These are phyloP conservation scores for Paraglomus brasilianum DNA, from an alignment of 192 early-diverging fungal genomes.

Conservation along the genomic window DNA sequence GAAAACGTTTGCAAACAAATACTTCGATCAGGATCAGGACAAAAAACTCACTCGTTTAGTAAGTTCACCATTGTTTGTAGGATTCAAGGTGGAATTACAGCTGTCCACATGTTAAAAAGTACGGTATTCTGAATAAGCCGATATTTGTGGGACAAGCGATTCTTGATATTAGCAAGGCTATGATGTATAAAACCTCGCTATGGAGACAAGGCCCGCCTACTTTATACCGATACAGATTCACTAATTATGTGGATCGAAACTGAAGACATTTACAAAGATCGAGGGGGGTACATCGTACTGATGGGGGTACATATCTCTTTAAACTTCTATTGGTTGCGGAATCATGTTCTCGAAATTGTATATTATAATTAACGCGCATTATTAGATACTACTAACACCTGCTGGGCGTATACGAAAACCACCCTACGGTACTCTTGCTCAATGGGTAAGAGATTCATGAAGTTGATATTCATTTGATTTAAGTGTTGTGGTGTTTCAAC, in stretches of 20 bases:
- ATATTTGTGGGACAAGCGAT: constrained; percentile 24
- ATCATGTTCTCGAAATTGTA: too few relatives aligned
- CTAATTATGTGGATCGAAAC: constrained; percentile 27
- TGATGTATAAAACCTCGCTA: constrained; percentile 27
- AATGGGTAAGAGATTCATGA: too few relatives aligned
- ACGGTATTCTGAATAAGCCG: constrained; percentile 21
- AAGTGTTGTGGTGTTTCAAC: too few relatives aligned
- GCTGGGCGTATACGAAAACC: too few relatives aligned
- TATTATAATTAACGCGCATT: too few relatives aligned
- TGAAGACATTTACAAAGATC: constrained; percentile 25
- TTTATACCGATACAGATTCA: constrained; percentile 27
- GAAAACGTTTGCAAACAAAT: constrained; percentile 16
- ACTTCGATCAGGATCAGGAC: constrained; percentile 2
- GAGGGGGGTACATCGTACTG: too few relatives aligned
- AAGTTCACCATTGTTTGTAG: constrained; percentile 21
- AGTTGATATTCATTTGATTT: too few relatives aligned
- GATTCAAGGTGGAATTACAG: constrained; percentile 20
- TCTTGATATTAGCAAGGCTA: constrained; percentile 22
- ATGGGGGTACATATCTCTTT: too few relatives aligned
- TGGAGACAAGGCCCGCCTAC: constrained; percentile 24
- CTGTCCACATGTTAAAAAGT: constrained; percentile 26
- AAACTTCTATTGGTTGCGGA: too few relatives aligned
- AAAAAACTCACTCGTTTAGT: constrained; percentile 22
- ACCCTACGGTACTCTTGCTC: too few relatives aligned
- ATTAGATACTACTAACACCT: too few relatives aligned